phyloP scores from a whole-genome alignment of 2,329 filamentous ascomycete species.

The Colletotrichum sp. region DNA sequence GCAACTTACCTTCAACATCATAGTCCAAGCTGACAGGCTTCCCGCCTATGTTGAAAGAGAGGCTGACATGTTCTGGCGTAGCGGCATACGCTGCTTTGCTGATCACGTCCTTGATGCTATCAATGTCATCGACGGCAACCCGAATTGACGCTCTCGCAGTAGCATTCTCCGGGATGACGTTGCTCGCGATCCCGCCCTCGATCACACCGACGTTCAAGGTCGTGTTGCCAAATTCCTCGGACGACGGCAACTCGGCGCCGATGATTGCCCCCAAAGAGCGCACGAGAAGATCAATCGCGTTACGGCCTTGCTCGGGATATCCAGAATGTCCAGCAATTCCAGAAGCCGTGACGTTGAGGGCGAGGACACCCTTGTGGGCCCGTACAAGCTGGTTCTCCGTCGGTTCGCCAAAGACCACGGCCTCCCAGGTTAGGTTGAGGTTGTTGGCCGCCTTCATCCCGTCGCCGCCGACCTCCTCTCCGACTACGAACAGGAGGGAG shows the following conservation, averaged over 20 bases:
- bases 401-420: slow-evolving; percentile 90
- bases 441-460: slow-evolving; percentile 67
- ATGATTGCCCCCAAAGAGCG: slow-evolving; percentile 71
- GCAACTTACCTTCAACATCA: slow-evolving; percentile 72
- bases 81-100: slow-evolving; percentile 55
- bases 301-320: slow-evolving; percentile 88
- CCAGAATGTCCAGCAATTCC: slow-evolving; percentile 87
- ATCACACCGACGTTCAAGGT: slow-evolving; percentile 87
- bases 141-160: slow-evolving; percentile 71
- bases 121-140: slow-evolving; percentile 75
- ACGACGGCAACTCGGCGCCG: slow-evolving; percentile 73
- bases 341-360: slow-evolving; percentile 68
- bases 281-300: slow-evolving; percentile 81
- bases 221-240: slow-evolving; percentile 81
- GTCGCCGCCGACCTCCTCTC: slow-evolving; percentile 80
- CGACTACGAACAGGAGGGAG: slow-evolving; percentile 73
- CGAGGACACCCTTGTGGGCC: slow-evolving; percentile 87
- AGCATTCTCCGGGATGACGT: slow-evolving; percentile 84
- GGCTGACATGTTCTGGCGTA: slow-evolving; percentile 62
- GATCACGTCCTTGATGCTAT: slow-evolving; percentile 59
- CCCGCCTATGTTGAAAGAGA: slow-evolving; percentile 72
- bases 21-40: slow-evolving; percentile 78
- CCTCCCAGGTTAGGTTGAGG: slow-evolving; percentile 52
- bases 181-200: slow-evolving; percentile 81
- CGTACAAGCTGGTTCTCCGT: slow-evolving; percentile 87